Base-by-base conservation (phyloP, 1,284 basidiomycete genomes). In the Anthracocystis setariae region DNA sequence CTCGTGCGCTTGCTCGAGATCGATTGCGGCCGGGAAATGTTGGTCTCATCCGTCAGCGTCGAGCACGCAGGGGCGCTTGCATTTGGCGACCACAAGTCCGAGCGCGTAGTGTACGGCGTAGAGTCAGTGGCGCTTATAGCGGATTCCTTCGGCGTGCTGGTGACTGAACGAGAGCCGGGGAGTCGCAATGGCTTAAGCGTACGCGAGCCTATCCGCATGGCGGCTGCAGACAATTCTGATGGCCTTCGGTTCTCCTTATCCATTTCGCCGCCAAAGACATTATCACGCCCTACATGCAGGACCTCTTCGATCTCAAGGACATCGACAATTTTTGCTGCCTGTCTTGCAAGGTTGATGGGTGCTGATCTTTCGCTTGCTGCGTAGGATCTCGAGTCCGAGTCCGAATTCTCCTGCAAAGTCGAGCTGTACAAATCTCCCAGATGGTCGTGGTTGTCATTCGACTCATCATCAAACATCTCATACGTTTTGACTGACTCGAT, bases 71-170 rank as follows among this genome's bases (percentile, higher is more conserved):
- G 48, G 25, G 46, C 35, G 39, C 57, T 60, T 15, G 52, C 37
- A 17, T 47, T 23, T 2, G 49, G 64, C 18, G 64, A 60, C 64
- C 57, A 66, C 5, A 52, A 20, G n/a, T 60, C 57, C 33, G 57
- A 60, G 13, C 24, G 5, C 1, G 42, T 21, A 8, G 57, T 56
- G 17, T 35, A 24, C 1, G 57, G 57, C 9, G 64, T 56, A 12
- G 52, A 52, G n/a, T 54, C 33, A 1, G 48, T 33, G 18, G 44
- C 48, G 33, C 64, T 60, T 27, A 52, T 40, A n/a, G 46, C 52
- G 17, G 44, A 25, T 23, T 38, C 25, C 37, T 24, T 43, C n/a
- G 47, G 40, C 8, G 43, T 51, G 35, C 27, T 39, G n/a, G 39
- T 23, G 0, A 35, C n/a, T 1, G 32, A 44, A 1, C 18, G 21